Conservation (phyloP, 2,329 filamentous ascomycete species). For the Pyricularia pennisetigena region DNA sequence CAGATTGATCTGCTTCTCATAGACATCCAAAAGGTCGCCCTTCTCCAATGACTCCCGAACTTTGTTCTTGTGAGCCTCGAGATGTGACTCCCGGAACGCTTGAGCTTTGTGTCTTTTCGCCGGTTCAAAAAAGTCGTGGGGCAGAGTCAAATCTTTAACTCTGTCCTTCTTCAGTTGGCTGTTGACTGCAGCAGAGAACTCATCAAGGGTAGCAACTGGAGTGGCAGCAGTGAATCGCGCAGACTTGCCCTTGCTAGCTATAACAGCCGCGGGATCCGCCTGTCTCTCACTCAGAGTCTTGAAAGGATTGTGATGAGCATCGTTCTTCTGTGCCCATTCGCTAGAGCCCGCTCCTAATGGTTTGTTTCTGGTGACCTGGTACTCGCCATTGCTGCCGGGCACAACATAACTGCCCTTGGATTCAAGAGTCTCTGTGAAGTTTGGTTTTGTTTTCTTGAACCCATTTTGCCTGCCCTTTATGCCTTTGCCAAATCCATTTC, state of each 20-base stretch:
- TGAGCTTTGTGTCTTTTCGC: conserved; percentile 41
- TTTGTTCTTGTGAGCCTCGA: conserved; percentile 44
- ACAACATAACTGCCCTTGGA: neutral
- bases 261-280: neutral
- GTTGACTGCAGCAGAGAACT: conserved; percentile 40
- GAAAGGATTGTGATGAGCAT: conserved; percentile 4
- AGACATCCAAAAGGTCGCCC: conserved; percentile 54
- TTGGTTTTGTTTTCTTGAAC: conserved; percentile 1
- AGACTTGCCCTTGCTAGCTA: neutral
- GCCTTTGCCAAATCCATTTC: neutral
- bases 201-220: conserved; percentile 4
- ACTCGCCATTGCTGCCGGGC: neutral
- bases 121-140: conserved; percentile 41
- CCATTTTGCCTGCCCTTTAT: neutral
- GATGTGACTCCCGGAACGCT: conserved; percentile 40
- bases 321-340: neutral
- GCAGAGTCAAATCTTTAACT: conserved; percentile 45
- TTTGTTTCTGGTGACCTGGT: neutral
- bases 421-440: neutral
- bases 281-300: conserved; percentile 3
- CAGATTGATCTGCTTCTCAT: conserved; percentile 50
- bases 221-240: neutral
- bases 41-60: conserved; percentile 48
- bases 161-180: conserved; percentile 43
- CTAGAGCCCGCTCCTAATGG: neutral